A percentile compares a stretch with the other conserved stretches of the same genome.
These are phyloP conservation scores for Claviceps maximensis DNA, from an alignment of 2,329 filamentous ascomycete species.

Conservation along the genomic window DNA sequence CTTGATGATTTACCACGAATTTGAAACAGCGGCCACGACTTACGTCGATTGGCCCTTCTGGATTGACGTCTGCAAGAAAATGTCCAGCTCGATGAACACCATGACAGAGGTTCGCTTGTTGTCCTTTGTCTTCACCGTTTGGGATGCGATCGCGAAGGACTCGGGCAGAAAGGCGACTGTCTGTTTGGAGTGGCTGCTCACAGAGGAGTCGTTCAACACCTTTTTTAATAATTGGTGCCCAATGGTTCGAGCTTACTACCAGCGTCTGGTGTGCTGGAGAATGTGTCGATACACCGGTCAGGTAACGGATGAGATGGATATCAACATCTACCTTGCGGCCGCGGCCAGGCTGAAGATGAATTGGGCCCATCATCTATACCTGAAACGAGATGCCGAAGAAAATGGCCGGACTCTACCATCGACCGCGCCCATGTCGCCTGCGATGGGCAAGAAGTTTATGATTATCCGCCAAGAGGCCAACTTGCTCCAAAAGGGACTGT, in stretches of 20 bases:
- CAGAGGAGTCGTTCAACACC: conserved; percentile 60
- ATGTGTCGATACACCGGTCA: conserved; percentile 67
- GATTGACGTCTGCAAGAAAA: conserved; percentile 65
- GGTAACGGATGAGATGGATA: conserved; percentile 48
- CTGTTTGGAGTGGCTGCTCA: conserved; percentile 63
- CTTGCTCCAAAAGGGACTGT: conserved; percentile 32
- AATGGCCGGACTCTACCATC: conserved; percentile 47
- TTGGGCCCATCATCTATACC: conserved; percentile 70
- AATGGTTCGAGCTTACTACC: conserved; percentile 88
- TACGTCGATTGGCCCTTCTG: conserved; percentile 74
- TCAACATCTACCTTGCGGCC: conserved; percentile 56
- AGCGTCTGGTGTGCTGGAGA: conserved; percentile 82
- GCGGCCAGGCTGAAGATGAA: conserved; percentile 54
- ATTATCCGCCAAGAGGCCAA: conserved; percentile 70
- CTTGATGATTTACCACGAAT: conserved; percentile 45
- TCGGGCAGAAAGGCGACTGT: conserved; percentile 54
- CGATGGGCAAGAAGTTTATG: conserved; percentile 72
- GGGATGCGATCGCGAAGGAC: conserved; percentile 58
- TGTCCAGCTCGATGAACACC: conserved; percentile 73
- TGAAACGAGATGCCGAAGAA: conserved; percentile 53
- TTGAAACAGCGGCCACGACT: conserved; percentile 27
- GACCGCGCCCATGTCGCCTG: conserved; percentile 70
- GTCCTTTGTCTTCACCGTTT: conserved; percentile 67
- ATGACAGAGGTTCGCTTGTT: conserved; percentile 80
- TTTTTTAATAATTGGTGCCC: conserved; percentile 92